Evolutionary conservation across 441 rosid genomes (phyloP).

Genomic region (Populus hybrid): DNA sequence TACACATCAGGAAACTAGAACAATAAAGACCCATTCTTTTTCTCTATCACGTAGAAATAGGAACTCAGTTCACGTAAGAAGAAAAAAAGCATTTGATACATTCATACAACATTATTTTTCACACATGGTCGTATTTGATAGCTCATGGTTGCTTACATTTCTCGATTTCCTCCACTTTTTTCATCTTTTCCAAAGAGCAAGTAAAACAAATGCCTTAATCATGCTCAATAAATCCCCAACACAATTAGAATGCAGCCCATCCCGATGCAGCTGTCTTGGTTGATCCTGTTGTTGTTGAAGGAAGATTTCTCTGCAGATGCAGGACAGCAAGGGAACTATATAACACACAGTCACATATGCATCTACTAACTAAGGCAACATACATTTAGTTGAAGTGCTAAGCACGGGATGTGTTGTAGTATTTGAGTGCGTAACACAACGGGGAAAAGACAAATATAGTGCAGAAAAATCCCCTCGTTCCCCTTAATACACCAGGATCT

Average conservation of each 20-base stretch:
- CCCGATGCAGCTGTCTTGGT: slow-evolving; percentile 70
- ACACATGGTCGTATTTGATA: slow-evolving; percentile 25
- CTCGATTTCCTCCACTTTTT: slow-evolving; percentile 13
- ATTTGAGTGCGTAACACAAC: neutral
- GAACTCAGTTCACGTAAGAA: slow-evolving; percentile 9
- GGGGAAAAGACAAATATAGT: neutral
- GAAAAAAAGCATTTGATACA: slow-evolving; percentile 13
- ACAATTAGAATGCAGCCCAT: slow-evolving; percentile 85
- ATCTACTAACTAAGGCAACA: neutral
- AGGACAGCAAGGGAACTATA: neutral
- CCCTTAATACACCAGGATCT: too few species aligned
- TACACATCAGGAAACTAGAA: neutral
- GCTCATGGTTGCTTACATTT: slow-evolving; percentile 19
- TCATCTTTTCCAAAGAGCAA: slow-evolving; percentile 10
- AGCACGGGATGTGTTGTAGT: neutral
- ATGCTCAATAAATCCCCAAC: slow-evolving; percentile 18
- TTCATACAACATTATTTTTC: slow-evolving; percentile 26
- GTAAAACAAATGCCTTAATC: slow-evolving; percentile 18
- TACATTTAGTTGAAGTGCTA: neutral
- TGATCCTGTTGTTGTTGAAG: slow-evolving; percentile 39
- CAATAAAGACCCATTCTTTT: slow-evolving; percentile 3
- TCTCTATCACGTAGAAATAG: slow-evolving; percentile 15
- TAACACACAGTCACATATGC: neutral
- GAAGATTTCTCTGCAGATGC: slow-evolving; percentile 72
- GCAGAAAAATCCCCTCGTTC: neutral